Evolutionary conservation across 257 asterid species (phyloP).

Genomic region (Nicotiana undulata): DNA sequence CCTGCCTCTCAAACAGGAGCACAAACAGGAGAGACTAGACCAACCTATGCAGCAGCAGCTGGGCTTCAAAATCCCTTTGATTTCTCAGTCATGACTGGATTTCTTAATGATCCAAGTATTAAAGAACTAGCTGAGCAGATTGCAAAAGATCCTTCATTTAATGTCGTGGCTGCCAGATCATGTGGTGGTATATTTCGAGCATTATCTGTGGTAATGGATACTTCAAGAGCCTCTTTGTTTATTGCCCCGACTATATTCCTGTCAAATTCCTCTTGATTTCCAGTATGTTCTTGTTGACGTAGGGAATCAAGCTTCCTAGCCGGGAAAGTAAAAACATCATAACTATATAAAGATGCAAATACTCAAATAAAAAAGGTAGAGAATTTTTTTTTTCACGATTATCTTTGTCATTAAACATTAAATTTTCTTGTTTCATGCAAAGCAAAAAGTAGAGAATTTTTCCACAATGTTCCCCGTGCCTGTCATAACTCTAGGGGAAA

Average conservation of each 20-base stretch:
- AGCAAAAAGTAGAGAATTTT: background rate
- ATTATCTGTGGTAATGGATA: conserved; percentile 14
- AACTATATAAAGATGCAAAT: background rate
- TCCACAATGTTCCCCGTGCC: background rate
- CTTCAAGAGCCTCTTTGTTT: conserved; percentile 50
- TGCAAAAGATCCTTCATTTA: too few relatives aligned
- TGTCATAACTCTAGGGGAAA: background rate
- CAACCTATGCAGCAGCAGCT: conserved; percentile 35
- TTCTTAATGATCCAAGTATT: too few relatives aligned
- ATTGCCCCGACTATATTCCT: conserved; percentile 30
- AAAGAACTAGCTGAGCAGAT: too few relatives aligned
- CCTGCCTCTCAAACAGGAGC: conserved; percentile 30
- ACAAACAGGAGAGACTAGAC: conserved; percentile 41
- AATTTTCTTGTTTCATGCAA: background rate
- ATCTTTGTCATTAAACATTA: background rate
- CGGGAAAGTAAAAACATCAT: conserved; percentile 26
- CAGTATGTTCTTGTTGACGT: conserved; percentile 38
- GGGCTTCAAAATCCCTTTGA: conserved; percentile 73
- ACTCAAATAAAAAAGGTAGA: background rate
- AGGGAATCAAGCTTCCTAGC: conserved; percentile 34
- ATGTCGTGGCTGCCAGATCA: conserved; percentile 58
- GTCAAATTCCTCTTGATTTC: conserved; percentile 29
- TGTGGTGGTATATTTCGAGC: conserved; percentile 60
- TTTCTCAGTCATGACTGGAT: conserved; percentile 73
- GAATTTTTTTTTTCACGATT: background rate